Percentiles rank a stretch among this genome's conserved stretches.
Evolutionary conservation across 2,329 filamentous ascomycete genomes (phyloP).

Genomic region (Cordyceps farinosa): DNA sequence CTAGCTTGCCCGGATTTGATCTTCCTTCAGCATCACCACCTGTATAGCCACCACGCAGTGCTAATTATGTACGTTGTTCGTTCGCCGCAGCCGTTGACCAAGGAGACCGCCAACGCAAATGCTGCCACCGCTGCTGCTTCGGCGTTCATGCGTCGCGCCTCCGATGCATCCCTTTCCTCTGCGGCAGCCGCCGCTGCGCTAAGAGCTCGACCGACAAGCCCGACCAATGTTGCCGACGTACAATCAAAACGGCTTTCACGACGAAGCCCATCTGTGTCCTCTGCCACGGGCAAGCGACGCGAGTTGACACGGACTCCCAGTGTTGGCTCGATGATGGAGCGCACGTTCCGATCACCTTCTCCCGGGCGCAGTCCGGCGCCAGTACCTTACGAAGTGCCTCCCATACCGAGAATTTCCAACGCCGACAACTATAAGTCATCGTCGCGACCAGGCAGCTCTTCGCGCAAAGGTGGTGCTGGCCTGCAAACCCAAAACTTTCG

Average conservation of each 20-base stretch:
- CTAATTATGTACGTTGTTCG: conserved; percentile 26
- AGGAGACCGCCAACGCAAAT: conserved; percentile 63
- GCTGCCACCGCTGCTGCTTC: conserved; percentile 77
- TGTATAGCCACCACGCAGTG: conserved; percentile 1
- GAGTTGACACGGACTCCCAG: conserved; percentile 64
- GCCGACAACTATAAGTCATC: conserved; percentile 32
- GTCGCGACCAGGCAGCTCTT: conserved; percentile 22
- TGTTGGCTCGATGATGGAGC: conserved; percentile 78
- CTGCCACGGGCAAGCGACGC: conserved; percentile 50
- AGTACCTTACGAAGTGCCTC: conserved; percentile 54
- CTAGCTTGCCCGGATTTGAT: not conserved
- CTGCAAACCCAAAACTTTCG: conserved; percentile 48
- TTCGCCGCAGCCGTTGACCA: conserved; percentile 55
- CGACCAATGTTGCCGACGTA: conserved; percentile 74
- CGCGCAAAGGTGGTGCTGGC: conserved; percentile 33
- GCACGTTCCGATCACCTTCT: conserved; percentile 79
- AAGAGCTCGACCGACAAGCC: conserved; percentile 71
- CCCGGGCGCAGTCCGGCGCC: conserved; percentile 45
- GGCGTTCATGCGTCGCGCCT: conserved; percentile 70
- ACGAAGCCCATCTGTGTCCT: conserved; percentile 69
- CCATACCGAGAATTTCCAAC: conserved; percentile 70
- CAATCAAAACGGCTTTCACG: conserved; percentile 83
- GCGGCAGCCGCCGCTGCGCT: conserved; percentile 85
- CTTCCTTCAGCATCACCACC: not conserved
- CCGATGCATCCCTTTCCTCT: conserved; percentile 64